Evolutionary conservation across 1,139 yeast genomes (phyloP).

Genomic region (Tardiomyces depauwii): DNA sequence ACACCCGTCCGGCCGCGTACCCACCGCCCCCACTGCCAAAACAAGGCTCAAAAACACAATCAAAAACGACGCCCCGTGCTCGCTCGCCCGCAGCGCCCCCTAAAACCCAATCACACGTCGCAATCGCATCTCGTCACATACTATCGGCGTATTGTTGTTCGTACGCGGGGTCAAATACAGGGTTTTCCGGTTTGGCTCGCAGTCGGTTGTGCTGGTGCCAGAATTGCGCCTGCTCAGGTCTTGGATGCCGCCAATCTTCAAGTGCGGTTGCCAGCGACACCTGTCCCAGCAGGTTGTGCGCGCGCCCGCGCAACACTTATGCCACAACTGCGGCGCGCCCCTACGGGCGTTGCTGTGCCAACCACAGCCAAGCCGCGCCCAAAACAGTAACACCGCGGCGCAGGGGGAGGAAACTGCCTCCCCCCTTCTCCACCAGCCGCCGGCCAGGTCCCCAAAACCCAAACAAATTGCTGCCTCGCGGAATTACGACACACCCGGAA

Average conservation of each 20-base stretch:
- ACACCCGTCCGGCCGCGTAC: too few relatives aligned
- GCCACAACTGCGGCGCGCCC: not conserved
- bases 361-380: not conserved
- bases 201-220: not conserved
- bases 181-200: not conserved
- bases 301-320: not conserved
- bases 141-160: too few relatives aligned
- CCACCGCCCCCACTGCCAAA: too few relatives aligned
- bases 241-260: not conserved
- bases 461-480: too few relatives aligned
- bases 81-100: too few relatives aligned
- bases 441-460: too few relatives aligned
- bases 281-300: not conserved
- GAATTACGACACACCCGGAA: too few relatives aligned
- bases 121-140: slow-evolving; percentile 15
- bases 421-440: too few relatives aligned
- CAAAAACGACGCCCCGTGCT: too few relatives aligned
- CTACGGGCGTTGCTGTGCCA: not conserved
- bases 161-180: too few relatives aligned
- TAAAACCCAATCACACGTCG: slow-evolving; percentile 17
- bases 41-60: too few relatives aligned
- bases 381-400: not conserved
- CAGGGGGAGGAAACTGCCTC: too few relatives aligned
- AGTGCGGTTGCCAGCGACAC: not conserved
- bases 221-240: not conserved